Evolutionary conservation across 805 yeast genomes (phyloP).

Genomic region (Teunomyces tritomae): DNA sequence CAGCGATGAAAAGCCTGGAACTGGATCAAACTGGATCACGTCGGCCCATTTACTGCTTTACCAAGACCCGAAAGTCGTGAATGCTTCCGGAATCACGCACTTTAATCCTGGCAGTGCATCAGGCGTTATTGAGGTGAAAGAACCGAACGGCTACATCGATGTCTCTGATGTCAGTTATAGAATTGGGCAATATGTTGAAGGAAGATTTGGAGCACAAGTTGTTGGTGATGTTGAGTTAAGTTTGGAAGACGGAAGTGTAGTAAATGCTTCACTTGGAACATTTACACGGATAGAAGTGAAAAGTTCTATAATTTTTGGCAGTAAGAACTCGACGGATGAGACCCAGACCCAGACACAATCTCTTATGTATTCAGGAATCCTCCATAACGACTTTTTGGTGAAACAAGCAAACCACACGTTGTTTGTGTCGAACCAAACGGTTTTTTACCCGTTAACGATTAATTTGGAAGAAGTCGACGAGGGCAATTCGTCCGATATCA

Average conservation of each 20-base stretch:
- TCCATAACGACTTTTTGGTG: background rate
- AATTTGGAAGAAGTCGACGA: background rate
- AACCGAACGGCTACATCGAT: conserved; percentile 14
- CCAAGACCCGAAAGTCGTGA: conserved; percentile 43
- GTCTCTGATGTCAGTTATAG: conserved; percentile 24
- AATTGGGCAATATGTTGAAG: conserved; percentile 37
- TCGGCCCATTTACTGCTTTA: conserved; percentile 56
- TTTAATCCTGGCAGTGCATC: conserved; percentile 19
- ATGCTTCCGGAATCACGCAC: conserved; percentile 37
- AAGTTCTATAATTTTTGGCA: background rate
- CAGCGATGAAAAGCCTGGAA: conserved; percentile 2
- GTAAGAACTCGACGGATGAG: too few relatives aligned
- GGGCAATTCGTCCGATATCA: background rate
- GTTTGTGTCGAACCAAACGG: background rate
- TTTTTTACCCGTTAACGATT: background rate
- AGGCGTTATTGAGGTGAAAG: conserved; percentile 28
- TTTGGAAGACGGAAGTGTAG: conserved; percentile 35
- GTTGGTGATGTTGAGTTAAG: conserved; percentile 35
- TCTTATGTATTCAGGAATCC: background rate
- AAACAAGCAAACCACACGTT: background rate
- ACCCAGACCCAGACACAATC: background rate
- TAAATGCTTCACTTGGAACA: conserved; percentile 19
- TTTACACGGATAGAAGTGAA: background rate
- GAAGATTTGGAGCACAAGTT: conserved; percentile 31
- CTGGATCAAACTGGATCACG: conserved; percentile 58